Base-by-base conservation (phyloP, 2,329 filamentous ascomycete genomes). In the Ambrosiella xylebori region DNA sequence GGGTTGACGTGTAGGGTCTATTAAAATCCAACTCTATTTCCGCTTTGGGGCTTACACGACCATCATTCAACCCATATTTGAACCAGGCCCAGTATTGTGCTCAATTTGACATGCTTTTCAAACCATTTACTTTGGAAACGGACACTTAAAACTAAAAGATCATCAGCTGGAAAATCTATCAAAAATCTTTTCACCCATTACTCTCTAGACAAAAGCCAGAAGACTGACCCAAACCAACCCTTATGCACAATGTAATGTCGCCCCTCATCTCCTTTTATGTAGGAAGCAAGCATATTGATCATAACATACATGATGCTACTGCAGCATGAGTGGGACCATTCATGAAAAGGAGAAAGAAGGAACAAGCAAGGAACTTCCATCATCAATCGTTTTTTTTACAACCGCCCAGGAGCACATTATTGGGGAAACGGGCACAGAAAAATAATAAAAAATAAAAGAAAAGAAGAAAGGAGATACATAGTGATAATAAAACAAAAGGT, bases 271-370 rank as follows among this genome's bases (percentile, higher is more conserved):
- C 27, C 47, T 9, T 47, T 47, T 8, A 47, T 47, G 44, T 47
- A 47, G 8, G 44, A 13, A 15, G 9, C 44, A 47, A 47, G 44
- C 44, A 47, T 47, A 47, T 3, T n/a, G 12, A n/a, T 19, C 47
- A 9, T 36, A 51, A 51, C 47, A n/a, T 51, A 51, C 47, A 51
- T 51, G 47, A 51, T 51, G 47, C 47, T 51, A 51, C 19, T 51
- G 47, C 15, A 51, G 9, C 8, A 51, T 36, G 27, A 51, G 47
- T 51, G 47, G 47, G 19, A 35, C 47, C 47, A 7, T 51, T 51
- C 35, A 12, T 35, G 11, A 19, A 19, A 49, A 51, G 47, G 27
- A 19, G 9, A 19, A 51, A 12, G 11, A 19, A 51, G 27, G 13
- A 36, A 51, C 12, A 19, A 51, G 35, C n/a, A 27, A 11, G 19